Evolutionary conservation across 805 yeast species (phyloP), one percentile per base, ranked within the genome.

Genomic region (Pichia occidentalis): DNA sequence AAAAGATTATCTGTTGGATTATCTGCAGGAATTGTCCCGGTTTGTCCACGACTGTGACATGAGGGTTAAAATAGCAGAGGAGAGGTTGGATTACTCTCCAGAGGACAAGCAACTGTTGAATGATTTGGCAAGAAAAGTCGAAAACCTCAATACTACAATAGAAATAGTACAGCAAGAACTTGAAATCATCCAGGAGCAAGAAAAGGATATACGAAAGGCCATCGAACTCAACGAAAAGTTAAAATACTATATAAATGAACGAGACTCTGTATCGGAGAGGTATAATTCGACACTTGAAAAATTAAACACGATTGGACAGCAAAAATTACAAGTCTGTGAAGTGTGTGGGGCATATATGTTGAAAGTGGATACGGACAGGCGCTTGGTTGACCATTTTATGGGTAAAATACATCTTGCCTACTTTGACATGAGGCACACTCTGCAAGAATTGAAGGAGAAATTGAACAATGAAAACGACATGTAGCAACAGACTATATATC

Each of bases 401-500:
- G 97, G 97, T 1, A 86, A 85, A 50, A 75, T 85, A 42, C 97
- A 88, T 62, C 55, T 84, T 46, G 90, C 87, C 0, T 87, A 80
- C 57, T 88, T 79, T 2, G 77, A 71, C 36, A 80, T 88, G 78
- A 68, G 95, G 51, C 64, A 66, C 37, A 73, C 70, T 21, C 65
- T 73, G 42, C 65, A 65, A 6, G 69, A 61, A 20, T 46, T 71
- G 47, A 59, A 53, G 26, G 46, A 43, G 33, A 50, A 49, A 39
- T 41, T 45, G 32, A 49, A 18, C 8, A 26, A 5, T 11, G 24
- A n/a, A 17, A 32, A 32, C 11, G n/a, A n/a, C n/a, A n/a, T n/a
- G n/a, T n/a, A n/a, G n/a, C n/a, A n/a, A n/a, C n/a, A n/a, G n/a
- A n/a, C n/a, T n/a, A n/a, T n/a, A n/a, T n/a, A n/a, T n/a, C n/a